Percentiles rank a stretch among this genome's conserved stretches.
phyloP scores from a whole-genome alignment of 2,329 filamentous ascomycete genomes.

The Aspergillus aculeatinus region DNA sequence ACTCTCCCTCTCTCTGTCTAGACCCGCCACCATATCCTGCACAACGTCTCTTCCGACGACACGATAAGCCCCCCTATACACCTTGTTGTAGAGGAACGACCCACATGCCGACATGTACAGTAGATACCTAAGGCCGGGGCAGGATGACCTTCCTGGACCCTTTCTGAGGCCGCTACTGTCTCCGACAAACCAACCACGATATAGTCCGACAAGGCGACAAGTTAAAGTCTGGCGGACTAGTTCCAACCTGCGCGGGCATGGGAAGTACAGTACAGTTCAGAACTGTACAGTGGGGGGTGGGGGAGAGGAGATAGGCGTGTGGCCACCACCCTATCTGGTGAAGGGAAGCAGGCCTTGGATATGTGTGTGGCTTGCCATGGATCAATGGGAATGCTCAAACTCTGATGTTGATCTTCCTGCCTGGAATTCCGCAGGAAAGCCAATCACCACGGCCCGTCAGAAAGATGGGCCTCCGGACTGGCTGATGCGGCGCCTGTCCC shows the following conservation, averaged over 20 bases:
- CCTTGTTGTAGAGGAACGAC: not conserved
- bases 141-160: slow-evolving; percentile 11
- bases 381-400: slow-evolving; percentile 20
- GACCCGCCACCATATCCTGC: not conserved
- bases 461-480: slow-evolving; percentile 12
- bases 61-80: slow-evolving; percentile 5
- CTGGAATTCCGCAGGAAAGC: slow-evolving; percentile 18
- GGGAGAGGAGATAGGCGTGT: not conserved
- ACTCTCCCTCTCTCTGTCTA: not conserved
- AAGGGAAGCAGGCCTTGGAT: slow-evolving; percentile 8
- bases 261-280: too few species aligned
- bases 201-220: not conserved
- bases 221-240: not conserved
- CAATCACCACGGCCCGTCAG: slow-evolving; percentile 19
- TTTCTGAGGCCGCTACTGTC: not conserved
- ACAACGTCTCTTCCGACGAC: not conserved
- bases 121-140: slow-evolving; percentile 6
- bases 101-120: slow-evolving; percentile 6
- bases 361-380: slow-evolving; percentile 11
- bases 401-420: slow-evolving; percentile 26
- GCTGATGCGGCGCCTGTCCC: slow-evolving; percentile 3
- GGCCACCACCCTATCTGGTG: not conserved
- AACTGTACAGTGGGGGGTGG: not conserved
- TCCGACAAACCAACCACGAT: slow-evolving; percentile 11
- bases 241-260: not conserved